Conservation (phyloP, 768 basidiomycete species). For the Rhodotorula babjevae region DNA sequence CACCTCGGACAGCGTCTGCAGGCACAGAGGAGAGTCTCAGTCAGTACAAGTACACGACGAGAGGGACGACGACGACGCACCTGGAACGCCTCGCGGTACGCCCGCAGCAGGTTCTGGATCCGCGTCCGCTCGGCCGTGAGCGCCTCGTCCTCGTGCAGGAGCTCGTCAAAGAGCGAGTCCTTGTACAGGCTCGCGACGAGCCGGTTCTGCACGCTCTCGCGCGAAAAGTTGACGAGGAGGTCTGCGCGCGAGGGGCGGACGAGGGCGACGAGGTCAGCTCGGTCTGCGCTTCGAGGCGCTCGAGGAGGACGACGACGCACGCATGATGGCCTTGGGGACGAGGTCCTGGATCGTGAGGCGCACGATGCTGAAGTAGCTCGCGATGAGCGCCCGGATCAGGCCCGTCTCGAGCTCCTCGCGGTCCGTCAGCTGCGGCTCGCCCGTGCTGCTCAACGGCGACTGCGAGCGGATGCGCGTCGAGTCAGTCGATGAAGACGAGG, state of each 20-base stretch:
- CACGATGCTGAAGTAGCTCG: conserved; percentile 91
- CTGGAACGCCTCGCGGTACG: conserved; percentile 65
- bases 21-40: no score
- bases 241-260: conserved; percentile 23
- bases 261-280: neutral
- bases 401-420: conserved; percentile 96
- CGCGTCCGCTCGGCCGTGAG: conserved; percentile 86
- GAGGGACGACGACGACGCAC: neutral
- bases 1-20: conserved; percentile 33
- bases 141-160: conserved; percentile 92
- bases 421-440: conserved; percentile 58
- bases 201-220: conserved; percentile 92
- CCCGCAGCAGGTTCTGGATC: conserved; percentile 89
- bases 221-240: conserved; percentile 90
- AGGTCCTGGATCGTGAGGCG: conserved; percentile 95
- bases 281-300: no score
- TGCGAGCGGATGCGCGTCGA: conserved; percentile 33
- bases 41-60: no score
- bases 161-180: conserved; percentile 81
- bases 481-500: neutral
- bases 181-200: conserved; percentile 92
- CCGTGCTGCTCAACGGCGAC: conserved; percentile 57
- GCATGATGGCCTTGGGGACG: conserved; percentile 97
- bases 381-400: conserved; percentile 88
- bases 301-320: conserved; percentile 45